These are phyloP conservation scores for Podaxis rugospora DNA, from an alignment of 768 basidiomycete genomes.

Conservation along the genomic window DNA sequence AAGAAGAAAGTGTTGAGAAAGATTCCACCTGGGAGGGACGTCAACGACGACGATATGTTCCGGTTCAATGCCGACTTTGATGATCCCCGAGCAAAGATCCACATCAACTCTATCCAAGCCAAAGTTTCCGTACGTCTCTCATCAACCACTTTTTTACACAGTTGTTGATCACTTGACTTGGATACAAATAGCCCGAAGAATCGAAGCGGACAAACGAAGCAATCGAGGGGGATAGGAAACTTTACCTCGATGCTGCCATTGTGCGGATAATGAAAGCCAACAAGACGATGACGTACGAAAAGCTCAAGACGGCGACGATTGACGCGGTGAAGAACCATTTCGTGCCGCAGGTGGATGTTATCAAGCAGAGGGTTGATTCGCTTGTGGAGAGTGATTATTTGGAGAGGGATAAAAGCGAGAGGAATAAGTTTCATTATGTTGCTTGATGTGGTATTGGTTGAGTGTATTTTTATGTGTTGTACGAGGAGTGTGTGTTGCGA, in stretches of 20 bases:
- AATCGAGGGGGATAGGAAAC: constrained; percentile 79
- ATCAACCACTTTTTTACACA: background rate
- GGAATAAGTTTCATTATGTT: constrained; percentile 72
- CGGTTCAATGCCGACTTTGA: constrained; percentile 79
- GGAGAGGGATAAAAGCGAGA: constrained; percentile 68
- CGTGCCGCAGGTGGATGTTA: constrained; percentile 74
- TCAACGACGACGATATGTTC: constrained; percentile 74
- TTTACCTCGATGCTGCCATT: constrained; percentile 89
- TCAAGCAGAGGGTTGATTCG: constrained; percentile 81
- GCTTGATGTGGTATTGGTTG: constrained; percentile 31
- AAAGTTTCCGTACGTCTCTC: constrained; percentile 73
- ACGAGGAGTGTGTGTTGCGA: too few relatives aligned
- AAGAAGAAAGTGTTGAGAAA: constrained; percentile 88
- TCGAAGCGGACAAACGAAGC: constrained; percentile 73
- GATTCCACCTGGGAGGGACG: constrained; percentile 71
- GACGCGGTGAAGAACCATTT: constrained; percentile 88
- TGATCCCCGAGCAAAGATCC: constrained; percentile 73
- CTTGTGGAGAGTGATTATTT: constrained; percentile 88
- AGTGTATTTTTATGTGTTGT: too few relatives aligned
- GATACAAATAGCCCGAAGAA: constrained; percentile 70
- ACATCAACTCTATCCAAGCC: constrained; percentile 94
- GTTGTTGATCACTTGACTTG: background rate
- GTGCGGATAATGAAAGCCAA: constrained; percentile 94
- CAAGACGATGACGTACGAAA: constrained; percentile 78
- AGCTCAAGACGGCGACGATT: constrained; percentile 78